Evolutionary conservation across 768 basidiomycete species (phyloP), one percentile per base, ranked within the genome.

Genomic region (Auriscalpium orientale): DNA sequence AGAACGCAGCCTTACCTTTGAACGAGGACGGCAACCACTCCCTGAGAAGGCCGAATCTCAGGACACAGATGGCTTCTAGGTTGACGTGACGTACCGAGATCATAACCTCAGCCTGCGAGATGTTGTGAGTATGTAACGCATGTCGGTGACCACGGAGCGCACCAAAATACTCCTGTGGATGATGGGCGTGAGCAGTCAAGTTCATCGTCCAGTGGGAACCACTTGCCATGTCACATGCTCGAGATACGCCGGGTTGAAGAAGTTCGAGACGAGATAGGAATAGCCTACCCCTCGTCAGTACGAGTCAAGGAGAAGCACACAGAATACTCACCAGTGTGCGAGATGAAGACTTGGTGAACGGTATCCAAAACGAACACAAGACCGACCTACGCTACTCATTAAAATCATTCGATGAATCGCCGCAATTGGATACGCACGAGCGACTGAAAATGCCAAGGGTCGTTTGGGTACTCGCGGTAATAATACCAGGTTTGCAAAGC

Each of bases 231-330:
- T 73, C 60, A 82, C 74, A 45, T 67, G 52, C 4, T 63, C 62
- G 36, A 81, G 67, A 28, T 63, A 63, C 8, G 55, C 62, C 2
- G 77, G 72, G 53, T 77, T 77, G 61, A 71, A 72, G 67, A 75
- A 82, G 61, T 80, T 79, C 11, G 76, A 76, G 49, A 82, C 72
- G 47, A 80, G 69, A 62, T 81, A 82, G 59, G 73, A 70, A 53
- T 82, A 82, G 13, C 80, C 81, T 83, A 59, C 4, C n/a, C 46
- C 37, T 21, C 16, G 33, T n/a, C 3, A 50, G 16, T 36, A 21
- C 21, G 48, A n/a, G 50, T 21, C 12, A 46, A 53, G 48, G 20
- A 28, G 21, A 40, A 4, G 5, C 3, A 28, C 22, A 21, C 15
- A 15, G 13, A 0, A n/a, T 8, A 44, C 60, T 34, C 56, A 64